Base-by-base conservation (phyloP, 306 rosid genomes). In the Vigna reflexopilosa region DNA sequence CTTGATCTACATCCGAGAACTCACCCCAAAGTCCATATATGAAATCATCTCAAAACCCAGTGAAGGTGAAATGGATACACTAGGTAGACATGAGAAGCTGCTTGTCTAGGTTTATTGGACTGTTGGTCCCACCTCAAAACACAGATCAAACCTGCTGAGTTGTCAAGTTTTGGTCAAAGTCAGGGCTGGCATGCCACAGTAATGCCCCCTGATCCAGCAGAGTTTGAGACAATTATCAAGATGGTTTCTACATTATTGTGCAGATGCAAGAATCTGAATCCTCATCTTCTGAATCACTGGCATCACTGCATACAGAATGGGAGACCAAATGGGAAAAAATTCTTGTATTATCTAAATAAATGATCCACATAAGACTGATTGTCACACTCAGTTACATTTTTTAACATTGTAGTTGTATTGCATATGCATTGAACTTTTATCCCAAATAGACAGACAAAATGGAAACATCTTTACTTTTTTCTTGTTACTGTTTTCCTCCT, bases 241-340 rank as follows among this genome's bases (percentile, higher is more conserved):
- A 80, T 77, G 80, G 76, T 73, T 85, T 83, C 89, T 92, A 92
- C 97, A 92, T 92, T 76, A 92, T 76, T 65, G 81, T 44, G 70
- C 97, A 92, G 79, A 90, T 87, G 83, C 97, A 92, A 84, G 95
- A 83, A 87, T 92, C 97, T 7, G 80, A 38, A 55, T 90, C 95
- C 40, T 86, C 97, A 7, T 88, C 95, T 47, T 92, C 97, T 34
- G 95, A 90, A 80, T 90, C 95, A 22, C 97, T 90, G 59, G 80
- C 85, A 49, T 90, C 97, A 52, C 97, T 92, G 95, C 93, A 88
- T 49, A 81, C 64, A 88, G 42, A 82, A 76, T 66, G 73, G 44
- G 73, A 85, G 69, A 72, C 54, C 22, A 54, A 77, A 76, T 48
- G 59, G 61, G 24, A 87, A 78, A 74, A 3, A 52, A 52, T 61